Evolutionary conservation across 78 protist genomes (phyloP).

Genomic region (Pigoraptor vietnamica): DNA sequence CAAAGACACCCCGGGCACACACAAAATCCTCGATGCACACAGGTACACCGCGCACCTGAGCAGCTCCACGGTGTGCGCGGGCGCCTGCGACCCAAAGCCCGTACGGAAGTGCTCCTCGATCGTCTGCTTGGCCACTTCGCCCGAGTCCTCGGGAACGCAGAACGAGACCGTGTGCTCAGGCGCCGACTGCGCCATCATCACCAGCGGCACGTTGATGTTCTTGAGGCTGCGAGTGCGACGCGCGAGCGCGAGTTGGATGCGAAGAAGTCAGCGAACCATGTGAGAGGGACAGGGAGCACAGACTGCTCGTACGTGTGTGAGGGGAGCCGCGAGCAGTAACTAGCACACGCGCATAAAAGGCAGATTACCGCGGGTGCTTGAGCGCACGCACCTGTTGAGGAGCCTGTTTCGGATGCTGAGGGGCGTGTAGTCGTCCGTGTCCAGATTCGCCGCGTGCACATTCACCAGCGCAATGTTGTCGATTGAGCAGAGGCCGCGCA

Average conservation of each 20-base stretch:
- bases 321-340: too few relatives aligned
- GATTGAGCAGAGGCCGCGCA: neutral
- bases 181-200: slow-evolving; percentile 39
- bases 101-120: neutral
- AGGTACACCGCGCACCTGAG: slow-evolving; percentile 2
- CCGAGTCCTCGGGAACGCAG: slow-evolving; percentile 19
- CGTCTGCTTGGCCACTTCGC: neutral
- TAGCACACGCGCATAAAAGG: too few relatives aligned
- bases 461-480: neutral
- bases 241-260: neutral
- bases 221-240: neutral
- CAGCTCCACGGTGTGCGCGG: neutral
- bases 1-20: too few relatives aligned
- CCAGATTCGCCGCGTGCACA: neutral
- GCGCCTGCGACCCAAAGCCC: neutral
- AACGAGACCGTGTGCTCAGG: slow-evolving; percentile 41
- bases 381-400: neutral
- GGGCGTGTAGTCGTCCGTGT: neutral
- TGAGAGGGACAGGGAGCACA: too few relatives aligned
- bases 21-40: too few relatives aligned
- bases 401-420: neutral
- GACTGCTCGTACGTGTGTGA: too few relatives aligned
- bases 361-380: too few relatives aligned
- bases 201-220: slow-evolving; percentile 10
- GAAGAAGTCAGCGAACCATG: too few relatives aligned